Conservation (phyloP, 2,329 filamentous ascomycete genomes). For the Penicillium verrucosum region DNA sequence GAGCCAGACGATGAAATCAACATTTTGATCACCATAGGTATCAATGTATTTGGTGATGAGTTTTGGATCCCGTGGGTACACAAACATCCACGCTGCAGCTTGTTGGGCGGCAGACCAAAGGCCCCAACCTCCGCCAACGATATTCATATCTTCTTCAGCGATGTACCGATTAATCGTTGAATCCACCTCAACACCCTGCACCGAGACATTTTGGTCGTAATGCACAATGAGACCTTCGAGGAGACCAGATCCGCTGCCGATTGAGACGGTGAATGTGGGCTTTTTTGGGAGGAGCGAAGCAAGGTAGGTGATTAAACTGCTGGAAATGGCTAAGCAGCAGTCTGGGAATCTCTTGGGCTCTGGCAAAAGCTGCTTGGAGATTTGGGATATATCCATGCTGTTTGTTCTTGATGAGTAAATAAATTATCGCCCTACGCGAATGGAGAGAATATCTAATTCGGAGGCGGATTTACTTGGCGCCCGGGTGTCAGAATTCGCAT, state of each 20-base stretch:
- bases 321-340: conserved; percentile 31
- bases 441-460: neutral
- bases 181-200: conserved; percentile 51
- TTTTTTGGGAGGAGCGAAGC: conserved; percentile 22
- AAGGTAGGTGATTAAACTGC: conserved; percentile 19
- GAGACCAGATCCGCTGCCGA: conserved; percentile 52
- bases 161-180: conserved; percentile 47
- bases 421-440: too few species aligned
- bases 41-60: conserved; percentile 47
- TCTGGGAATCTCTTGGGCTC: conserved; percentile 24
- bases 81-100: conserved; percentile 51
- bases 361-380: conserved; percentile 15
- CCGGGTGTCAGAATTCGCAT: neutral
- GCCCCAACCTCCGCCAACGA: conserved; percentile 46
- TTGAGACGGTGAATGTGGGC: conserved; percentile 39
- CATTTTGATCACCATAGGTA: conserved; percentile 9
- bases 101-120: conserved; percentile 42
- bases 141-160: conserved; percentile 39
- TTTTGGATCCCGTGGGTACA: conserved; percentile 51
- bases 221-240: conserved; percentile 46
- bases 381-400: conserved; percentile 16
- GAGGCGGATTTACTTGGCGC: conserved; percentile 11
- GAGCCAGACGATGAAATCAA: conserved; percentile 30
- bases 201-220: conserved; percentile 22
- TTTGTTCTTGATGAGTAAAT: neutral